These are phyloP conservation scores for Gymnopilus dilepis DNA, from an alignment of 768 basidiomycete genomes.

Conservation along the genomic window DNA sequence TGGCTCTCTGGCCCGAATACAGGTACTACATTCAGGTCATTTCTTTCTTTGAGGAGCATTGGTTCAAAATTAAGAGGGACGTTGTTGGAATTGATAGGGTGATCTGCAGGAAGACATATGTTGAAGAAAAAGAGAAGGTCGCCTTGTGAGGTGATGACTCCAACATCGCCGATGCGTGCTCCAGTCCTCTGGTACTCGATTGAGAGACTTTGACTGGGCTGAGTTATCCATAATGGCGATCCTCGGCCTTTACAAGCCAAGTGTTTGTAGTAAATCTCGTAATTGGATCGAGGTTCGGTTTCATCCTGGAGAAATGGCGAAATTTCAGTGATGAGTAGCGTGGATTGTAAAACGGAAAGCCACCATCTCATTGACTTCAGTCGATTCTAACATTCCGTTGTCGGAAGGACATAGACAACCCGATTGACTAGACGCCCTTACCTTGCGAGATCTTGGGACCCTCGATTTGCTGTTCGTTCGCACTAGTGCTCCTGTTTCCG, in stretches of 20 bases:
- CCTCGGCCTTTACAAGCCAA: constrained; percentile 18
- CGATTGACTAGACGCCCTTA: too few species aligned
- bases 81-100: constrained; percentile 20
- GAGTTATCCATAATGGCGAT: constrained; percentile 22
- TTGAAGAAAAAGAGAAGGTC: constrained; percentile 27
- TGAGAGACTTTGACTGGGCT: constrained; percentile 14
- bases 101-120: constrained; percentile 11
- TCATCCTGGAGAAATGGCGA: too few species aligned
- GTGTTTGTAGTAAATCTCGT: constrained; percentile 22
- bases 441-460: too few species aligned
- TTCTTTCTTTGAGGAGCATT: neutral
- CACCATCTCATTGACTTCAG: too few species aligned
- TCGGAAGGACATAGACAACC: too few species aligned
- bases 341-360: too few species aligned
- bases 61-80: constrained; percentile 16
- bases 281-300: neutral
- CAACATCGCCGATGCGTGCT: constrained; percentile 25
- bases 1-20: constrained; percentile 10
- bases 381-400: too few species aligned
- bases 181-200: constrained; percentile 16
- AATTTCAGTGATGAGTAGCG: too few species aligned
- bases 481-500: too few species aligned
- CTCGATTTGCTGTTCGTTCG: too few species aligned
- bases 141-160: constrained; percentile 21
- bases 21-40: constrained; percentile 6